Evolutionary conservation across 208 protist genomes (phyloP).

Genomic region (Crithidia brevicula): DNA sequence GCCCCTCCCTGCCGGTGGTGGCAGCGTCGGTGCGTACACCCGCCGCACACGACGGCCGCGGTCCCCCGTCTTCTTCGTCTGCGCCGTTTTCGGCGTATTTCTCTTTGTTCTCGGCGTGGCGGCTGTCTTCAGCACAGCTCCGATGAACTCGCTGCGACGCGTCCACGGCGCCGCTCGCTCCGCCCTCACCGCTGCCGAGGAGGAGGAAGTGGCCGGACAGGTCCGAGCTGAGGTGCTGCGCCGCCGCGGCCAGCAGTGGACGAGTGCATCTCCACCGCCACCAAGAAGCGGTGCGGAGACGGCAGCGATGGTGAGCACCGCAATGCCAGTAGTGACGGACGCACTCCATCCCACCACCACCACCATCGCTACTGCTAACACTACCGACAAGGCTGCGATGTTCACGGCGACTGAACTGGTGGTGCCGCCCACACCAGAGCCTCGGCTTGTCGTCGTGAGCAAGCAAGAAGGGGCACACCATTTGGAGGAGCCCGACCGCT

Average conservation of each 20-base stretch:
- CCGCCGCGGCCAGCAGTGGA: neutral
- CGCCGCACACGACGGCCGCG: neutral
- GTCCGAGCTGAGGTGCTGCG: neutral
- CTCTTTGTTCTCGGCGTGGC: neutral
- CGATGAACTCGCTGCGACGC: neutral
- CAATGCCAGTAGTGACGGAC: no score
- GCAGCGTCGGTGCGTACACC: neutral
- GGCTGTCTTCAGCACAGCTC: neutral
- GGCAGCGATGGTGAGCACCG: neutral
- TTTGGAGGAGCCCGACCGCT: neutral
- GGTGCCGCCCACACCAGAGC: neutral
- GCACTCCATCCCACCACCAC: neutral
- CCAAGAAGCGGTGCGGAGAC: neutral
- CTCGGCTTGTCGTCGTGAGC: neutral
- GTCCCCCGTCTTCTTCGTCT: neutral
- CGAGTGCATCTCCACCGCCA: neutral
- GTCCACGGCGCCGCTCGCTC: neutral
- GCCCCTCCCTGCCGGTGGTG: neutral
- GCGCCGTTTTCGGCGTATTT: neutral
- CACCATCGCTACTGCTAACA: neutral
- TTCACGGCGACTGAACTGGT: neutral
- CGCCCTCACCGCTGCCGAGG: conserved; percentile 1
- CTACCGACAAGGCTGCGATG: neutral
- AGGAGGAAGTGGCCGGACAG: neutral
- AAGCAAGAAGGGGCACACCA: neutral